phyloP scores from a whole-genome alignment of 306 rosid species.

The Vigna unguiculata region DNA sequence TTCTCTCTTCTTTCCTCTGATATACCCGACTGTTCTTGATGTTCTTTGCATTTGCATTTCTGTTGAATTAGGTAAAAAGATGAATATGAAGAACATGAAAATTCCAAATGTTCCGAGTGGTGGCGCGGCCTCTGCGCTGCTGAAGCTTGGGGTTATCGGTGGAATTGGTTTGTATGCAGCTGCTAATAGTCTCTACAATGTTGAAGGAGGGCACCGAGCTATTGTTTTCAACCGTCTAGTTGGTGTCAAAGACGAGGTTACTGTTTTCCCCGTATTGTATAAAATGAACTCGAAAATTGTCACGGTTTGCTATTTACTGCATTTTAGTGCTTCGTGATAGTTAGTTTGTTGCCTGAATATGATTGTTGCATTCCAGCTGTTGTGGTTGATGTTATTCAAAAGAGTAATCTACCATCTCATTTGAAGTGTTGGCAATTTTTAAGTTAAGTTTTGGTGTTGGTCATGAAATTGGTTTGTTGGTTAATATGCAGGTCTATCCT shows the following conservation, averaged over 20 bases:
- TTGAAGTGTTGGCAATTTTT: constrained; percentile 2
- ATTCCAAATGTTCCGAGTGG: constrained; percentile 68
- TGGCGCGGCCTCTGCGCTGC: constrained; percentile 60
- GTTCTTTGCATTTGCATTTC: constrained; percentile 7
- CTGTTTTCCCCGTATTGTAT: neutral
- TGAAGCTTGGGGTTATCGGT: constrained; percentile 64
- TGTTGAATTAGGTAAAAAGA: constrained; percentile 15
- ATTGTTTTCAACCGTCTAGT: constrained; percentile 80
- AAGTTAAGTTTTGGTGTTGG: neutral
- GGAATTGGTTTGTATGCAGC: constrained; percentile 72
- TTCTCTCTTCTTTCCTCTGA: neutral
- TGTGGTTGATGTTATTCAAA: neutral
- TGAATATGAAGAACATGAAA: constrained; percentile 49
- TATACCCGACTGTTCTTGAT: neutral
- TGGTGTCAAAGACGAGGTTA: constrained; percentile 86
- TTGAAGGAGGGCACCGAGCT: constrained; percentile 89
- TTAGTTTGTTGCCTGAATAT: neutral
- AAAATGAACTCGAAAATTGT: neutral
- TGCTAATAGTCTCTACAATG: constrained; percentile 83
- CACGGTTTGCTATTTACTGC: neutral
- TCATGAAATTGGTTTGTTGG: neutral
- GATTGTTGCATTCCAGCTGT: neutral
- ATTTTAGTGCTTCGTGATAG: constrained; percentile 7
- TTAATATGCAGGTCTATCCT: constrained; percentile 78
- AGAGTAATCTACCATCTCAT: neutral